Evolutionary conservation across 2,329 filamentous ascomycete genomes (phyloP).

Genomic region (Mariannaea elegans): DNA sequence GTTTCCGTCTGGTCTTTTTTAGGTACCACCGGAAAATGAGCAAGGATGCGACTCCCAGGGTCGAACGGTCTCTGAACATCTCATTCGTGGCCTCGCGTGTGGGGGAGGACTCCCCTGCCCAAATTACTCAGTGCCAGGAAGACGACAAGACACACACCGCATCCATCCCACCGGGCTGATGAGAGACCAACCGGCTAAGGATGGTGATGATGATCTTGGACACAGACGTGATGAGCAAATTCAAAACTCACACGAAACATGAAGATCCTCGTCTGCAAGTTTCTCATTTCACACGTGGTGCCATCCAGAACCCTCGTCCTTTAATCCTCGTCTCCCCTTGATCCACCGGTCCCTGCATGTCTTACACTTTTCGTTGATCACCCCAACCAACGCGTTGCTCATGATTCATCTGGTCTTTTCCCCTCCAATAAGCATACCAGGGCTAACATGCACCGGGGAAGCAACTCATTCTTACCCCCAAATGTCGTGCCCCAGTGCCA

Average conservation of each 20-base stretch:
- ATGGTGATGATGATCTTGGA: too few relatives aligned
- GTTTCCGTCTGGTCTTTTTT: constrained; percentile 15
- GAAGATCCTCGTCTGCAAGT: neutral
- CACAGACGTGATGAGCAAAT: neutral
- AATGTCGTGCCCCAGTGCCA: neutral
- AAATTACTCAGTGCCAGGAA: neutral
- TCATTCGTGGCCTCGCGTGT: constrained; percentile 11
- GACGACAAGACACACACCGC: constrained; percentile 2
- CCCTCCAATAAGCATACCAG: neutral
- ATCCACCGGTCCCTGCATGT: constrained; percentile 19
- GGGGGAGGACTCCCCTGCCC: neutral
- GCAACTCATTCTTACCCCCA: neutral
- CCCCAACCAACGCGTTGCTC: neutral
- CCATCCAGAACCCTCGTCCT: neutral
- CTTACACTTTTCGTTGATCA: neutral
- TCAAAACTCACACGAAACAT: constrained; percentile 15
- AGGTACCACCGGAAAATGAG: neutral
- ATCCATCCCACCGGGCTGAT: neutral
- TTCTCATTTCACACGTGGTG: constrained; percentile 17
- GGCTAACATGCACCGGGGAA: neutral
- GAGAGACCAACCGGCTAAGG: too few relatives aligned
- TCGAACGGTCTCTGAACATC: neutral
- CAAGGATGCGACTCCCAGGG: constrained; percentile 6
- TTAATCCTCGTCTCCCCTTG: neutral
- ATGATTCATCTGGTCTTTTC: neutral